Evolutionary conservation across 2,329 filamentous ascomycete species (phyloP), one percentile per base, ranked within the genome.

Genomic region (Hypoxylon sp.): DNA sequence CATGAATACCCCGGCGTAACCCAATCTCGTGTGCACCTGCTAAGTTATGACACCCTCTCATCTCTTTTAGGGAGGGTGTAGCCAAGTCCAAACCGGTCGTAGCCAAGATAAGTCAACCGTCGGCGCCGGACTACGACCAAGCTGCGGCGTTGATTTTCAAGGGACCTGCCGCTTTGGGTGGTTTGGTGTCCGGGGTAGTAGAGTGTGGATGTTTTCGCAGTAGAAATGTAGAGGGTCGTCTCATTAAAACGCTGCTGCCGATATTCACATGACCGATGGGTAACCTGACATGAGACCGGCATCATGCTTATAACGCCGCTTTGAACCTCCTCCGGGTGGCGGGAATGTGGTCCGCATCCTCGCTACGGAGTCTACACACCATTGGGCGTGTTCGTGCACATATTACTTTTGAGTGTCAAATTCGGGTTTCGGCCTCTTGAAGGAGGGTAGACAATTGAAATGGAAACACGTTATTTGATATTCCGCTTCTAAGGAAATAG

Each of bases 151-250:
- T 39, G 11, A 60, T 54, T 47, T 34, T 60, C 50, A 56, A 39
- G 59, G 37, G 62, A 68, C 62, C 65, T 68, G 59, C 65, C 59
- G n/a, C n/a, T 61, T 64, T 55, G 11, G 54, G 65, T 34, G 24
- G 59, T 39, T 39, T 44, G 17, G 39, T 34, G 56, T 46, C 41
- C 20, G 47, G 51, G 54, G 56, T 46, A 28, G 47, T 52, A 53
- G 32, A 48, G 49, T 64, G 37, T 44, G 32, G 50, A 63, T 37
- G 57, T 66, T 66, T 30, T 44, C 28, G 55, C 59, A 22, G 30
- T 44, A n/a, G 58, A 43, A 53, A 34, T 52, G 54, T 54, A 57
- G 15, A 55, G 59, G 51, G 44, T 13, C 64, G 53, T 58, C 59
- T 63, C 37, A 50, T 54, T 43, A 39, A 48, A 48, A 49, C 37